Conservation (phyloP, 345 rosid species). For the Excoecaria cochinchinensis region DNA sequence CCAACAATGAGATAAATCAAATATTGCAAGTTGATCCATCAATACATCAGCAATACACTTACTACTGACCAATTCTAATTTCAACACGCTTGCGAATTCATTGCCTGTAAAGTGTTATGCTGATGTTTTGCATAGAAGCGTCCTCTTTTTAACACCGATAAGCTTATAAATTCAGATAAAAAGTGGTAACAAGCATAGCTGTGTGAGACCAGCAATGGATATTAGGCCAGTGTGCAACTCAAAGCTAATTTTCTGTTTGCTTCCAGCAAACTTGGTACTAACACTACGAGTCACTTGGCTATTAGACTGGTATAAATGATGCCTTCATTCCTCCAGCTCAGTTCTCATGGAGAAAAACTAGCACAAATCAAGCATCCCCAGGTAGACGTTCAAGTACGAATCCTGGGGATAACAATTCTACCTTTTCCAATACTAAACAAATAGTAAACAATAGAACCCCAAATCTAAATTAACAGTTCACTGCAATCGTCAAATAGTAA, state of each 20-base stretch:
- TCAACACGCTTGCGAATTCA: too few relatives aligned
- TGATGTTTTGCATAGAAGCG: too few relatives aligned
- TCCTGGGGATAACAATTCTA: background rate
- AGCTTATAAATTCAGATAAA: too few relatives aligned
- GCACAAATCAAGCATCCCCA: background rate
- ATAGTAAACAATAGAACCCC: background rate
- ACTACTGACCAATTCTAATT: too few relatives aligned
- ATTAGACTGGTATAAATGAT: background rate
- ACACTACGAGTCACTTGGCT: background rate
- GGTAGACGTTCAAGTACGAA: background rate
- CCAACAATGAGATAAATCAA: too few relatives aligned
- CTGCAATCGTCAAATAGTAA: background rate
- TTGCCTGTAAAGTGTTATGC: too few relatives aligned
- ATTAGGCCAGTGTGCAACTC: background rate
- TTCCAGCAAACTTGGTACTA: background rate
- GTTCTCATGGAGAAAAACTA: background rate
- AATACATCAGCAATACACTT: too few relatives aligned
- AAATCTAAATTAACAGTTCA: background rate
- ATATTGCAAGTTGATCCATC: too few relatives aligned
- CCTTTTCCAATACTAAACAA: background rate
- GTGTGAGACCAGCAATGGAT: too few relatives aligned
- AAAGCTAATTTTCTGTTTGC: background rate
- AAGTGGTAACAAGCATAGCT: too few relatives aligned
- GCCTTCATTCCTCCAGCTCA: too few relatives aligned
- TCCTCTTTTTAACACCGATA: too few relatives aligned